phyloP scores from a whole-genome alignment of 2,329 filamentous ascomycete species.

The Cladobotryum mycophilum region DNA sequence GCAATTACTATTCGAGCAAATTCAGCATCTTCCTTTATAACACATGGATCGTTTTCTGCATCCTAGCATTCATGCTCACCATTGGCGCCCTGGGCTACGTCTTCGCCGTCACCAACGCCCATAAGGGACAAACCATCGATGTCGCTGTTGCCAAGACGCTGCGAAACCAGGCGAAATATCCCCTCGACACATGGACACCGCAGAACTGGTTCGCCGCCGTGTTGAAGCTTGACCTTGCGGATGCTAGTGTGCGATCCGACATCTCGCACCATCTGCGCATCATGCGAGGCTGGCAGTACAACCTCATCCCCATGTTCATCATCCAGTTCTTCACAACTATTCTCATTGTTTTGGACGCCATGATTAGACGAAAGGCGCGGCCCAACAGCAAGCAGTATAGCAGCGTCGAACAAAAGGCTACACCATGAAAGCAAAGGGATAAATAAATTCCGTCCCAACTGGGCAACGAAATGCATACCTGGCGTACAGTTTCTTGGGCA shows the following conservation, averaged over 20 bases:
- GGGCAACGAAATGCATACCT: no score
- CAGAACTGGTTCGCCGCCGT: slow-evolving; percentile 24
- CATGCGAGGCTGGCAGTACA: slow-evolving; percentile 24
- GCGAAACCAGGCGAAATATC: slow-evolving; percentile 14
- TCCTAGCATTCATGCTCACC: slow-evolving; percentile 18
- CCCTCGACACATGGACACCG: slow-evolving; percentile 20
- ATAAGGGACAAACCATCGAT: slow-evolving; percentile 18
- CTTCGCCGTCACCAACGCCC: slow-evolving; percentile 22
- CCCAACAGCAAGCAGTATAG: slow-evolving; percentile 2
- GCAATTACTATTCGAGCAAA: slow-evolving; percentile 4
- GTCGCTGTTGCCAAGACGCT: slow-evolving; percentile 10
- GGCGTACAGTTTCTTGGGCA: no score
- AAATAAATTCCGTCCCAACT: neutral
- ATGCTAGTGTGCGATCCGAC: slow-evolving; percentile 12
- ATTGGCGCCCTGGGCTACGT: slow-evolving; percentile 21
- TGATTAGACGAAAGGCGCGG: slow-evolving; percentile 11
- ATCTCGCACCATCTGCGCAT: slow-evolving; percentile 19
- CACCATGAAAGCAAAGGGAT: neutral
- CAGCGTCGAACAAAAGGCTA: slow-evolving; percentile 1
- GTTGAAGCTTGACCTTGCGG: slow-evolving; percentile 17
- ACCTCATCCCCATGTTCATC: slow-evolving; percentile 24
- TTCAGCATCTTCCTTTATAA: slow-evolving; percentile 16
- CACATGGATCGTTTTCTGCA: slow-evolving; percentile 18
- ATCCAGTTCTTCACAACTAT: slow-evolving; percentile 20
- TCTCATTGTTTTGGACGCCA: slow-evolving; percentile 18